These are phyloP conservation scores for Cruciata laevipes DNA, from an alignment of 257 asterid genomes.

Conservation along the genomic window DNA sequence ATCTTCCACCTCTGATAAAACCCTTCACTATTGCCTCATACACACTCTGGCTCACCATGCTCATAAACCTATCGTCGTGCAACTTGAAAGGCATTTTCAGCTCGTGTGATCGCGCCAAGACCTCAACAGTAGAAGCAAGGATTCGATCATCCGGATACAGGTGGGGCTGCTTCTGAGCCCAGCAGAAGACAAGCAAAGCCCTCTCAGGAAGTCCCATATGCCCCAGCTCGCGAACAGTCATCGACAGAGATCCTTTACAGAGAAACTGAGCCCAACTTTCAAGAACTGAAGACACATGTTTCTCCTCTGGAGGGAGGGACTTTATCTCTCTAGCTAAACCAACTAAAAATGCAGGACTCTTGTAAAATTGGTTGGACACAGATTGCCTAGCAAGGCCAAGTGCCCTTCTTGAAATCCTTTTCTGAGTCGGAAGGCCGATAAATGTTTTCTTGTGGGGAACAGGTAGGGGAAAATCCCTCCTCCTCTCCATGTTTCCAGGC, in stretches of 20 bases:
- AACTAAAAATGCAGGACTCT: constrained; percentile 70
- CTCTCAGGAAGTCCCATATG: constrained; percentile 59
- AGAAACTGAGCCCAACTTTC: constrained; percentile 51
- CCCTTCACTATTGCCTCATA: constrained; percentile 74
- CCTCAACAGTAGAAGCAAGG: constrained; percentile 79
- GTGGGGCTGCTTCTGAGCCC: constrained; percentile 70
- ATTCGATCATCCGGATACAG: constrained; percentile 71
- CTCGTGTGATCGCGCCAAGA: constrained; percentile 59
- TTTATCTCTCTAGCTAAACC: constrained; percentile 66
- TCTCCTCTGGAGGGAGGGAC: constrained; percentile 45
- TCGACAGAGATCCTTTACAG: constrained; percentile 67
- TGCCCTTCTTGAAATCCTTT: constrained; percentile 35
- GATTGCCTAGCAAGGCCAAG: constrained; percentile 36
- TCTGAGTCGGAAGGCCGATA: constrained; percentile 56
- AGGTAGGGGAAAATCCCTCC: constrained; percentile 63
- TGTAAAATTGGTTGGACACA: constrained; percentile 51
- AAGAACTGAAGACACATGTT: constrained; percentile 51
- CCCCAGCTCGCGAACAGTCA: constrained; percentile 22
- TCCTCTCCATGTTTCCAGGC: constrained; percentile 56
- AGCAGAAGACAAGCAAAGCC: constrained; percentile 60
- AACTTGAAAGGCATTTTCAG: constrained; percentile 54
- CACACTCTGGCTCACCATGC: constrained; percentile 49
- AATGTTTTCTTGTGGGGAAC: constrained; percentile 65
- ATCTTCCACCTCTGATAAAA: constrained; percentile 58
- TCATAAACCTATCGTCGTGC: constrained; percentile 35